Conservation (phyloP, 2,329 filamentous ascomycete species). For the Nakataea oryzae region DNA sequence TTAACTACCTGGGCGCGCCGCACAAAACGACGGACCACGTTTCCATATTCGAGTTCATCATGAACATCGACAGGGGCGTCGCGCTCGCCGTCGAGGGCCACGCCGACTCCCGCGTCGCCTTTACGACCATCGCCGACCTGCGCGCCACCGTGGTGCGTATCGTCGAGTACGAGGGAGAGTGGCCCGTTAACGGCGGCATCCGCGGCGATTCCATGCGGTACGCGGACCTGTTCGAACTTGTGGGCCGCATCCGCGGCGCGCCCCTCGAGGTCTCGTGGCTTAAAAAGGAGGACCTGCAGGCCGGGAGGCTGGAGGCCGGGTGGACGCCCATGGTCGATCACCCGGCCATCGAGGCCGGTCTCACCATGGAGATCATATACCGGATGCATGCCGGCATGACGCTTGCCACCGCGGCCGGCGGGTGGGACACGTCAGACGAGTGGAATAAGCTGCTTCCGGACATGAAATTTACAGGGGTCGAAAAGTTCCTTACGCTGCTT, state of each 20-base stretch:
- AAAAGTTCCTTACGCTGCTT: conserved; percentile 26
- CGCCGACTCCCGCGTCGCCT: conserved; percentile 28
- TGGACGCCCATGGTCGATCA: conserved; percentile 27
- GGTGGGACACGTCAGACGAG: conserved; percentile 30
- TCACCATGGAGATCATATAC: conserved; percentile 21
- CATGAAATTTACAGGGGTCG: conserved; percentile 25
- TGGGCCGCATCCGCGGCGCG: conserved; percentile 10
- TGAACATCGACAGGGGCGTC: conserved; percentile 29
- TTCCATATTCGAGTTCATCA: conserved; percentile 21
- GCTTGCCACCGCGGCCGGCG: conserved; percentile 25
- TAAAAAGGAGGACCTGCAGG: conserved; percentile 32
- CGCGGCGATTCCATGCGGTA: conserved; percentile 23
- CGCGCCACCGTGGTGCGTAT: conserved; percentile 25
- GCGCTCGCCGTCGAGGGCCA: conserved; percentile 29
- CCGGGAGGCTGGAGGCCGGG: conserved; percentile 25
- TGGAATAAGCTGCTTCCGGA: conserved; percentile 32
- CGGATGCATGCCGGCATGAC: conserved; percentile 29
- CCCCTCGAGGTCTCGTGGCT: conserved; percentile 33
- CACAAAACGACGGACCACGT: conserved; percentile 33
- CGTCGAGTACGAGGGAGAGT: conserved; percentile 30
- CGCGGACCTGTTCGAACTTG: conserved; percentile 26
- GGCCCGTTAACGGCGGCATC: conserved; percentile 31
- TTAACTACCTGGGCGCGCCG: conserved; percentile 43
- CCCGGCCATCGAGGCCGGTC: conserved; percentile 20
- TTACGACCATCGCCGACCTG: conserved; percentile 33